Base-by-base conservation (phyloP, 2,329 filamentous ascomycete genomes). In the Pyricularia grisea region DNA sequence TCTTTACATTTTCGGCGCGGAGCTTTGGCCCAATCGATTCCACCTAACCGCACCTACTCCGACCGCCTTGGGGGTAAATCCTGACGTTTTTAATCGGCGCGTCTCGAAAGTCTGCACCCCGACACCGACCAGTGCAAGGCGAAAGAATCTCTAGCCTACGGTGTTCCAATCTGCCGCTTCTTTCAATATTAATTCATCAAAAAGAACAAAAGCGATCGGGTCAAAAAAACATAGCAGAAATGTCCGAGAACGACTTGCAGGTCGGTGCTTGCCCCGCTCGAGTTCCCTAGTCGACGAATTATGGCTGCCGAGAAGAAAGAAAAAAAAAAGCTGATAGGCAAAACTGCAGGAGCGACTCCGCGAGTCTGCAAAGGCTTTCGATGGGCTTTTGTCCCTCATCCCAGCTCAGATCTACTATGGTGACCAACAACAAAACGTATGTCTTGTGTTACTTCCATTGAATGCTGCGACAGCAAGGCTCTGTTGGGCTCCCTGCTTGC, bases 341-440 rank as follows among this genome's bases (percentile, higher is more conserved):
- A 27, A 28, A 64, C 30, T 50, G 63, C 70, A 88, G 85, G 84
- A 87, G 75, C 85, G 85, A 72, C 79, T 88, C 74, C 84, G 84
- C 77, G 82, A 81, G 72, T 83, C 87, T 73, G 81, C 92, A 72
- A 87, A 92, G 80, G 91, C 92, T 72, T 97, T 97, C 76, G 91
- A 96, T 80, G 92, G 92, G 65, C 83, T 97, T 67, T 83, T 97
- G 78, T 94, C 92, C 70, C 83, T 97, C 72, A 97, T 96, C 70
- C 93, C 94, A 60, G 92, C 93, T 71, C 94, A 95, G 80, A 88
- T 93, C 74, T 97, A 97, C 80, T 97, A 96, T 75, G 92, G 90
- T 69, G 89, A 94, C 78, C 93, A 97, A 77, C 91, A 86, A 77
- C 91, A 86, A 71, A 93, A 86, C 79, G 92, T 94, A 90, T 75